These are phyloP conservation scores for Pseudocercospora fijiensis DNA, from an alignment of 2,329 filamentous ascomycete genomes.

Conservation along the genomic window DNA sequence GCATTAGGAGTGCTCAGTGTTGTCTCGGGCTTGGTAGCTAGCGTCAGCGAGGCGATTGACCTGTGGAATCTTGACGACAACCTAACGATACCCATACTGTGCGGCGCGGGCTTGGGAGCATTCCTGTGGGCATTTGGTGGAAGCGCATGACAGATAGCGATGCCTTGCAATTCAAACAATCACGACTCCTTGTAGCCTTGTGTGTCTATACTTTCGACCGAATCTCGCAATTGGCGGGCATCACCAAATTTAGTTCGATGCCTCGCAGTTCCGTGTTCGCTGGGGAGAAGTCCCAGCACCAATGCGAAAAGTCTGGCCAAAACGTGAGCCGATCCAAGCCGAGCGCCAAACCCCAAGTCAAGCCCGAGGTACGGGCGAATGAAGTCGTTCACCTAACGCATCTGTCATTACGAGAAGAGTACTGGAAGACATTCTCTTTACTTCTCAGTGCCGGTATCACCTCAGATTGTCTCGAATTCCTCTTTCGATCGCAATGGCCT, in stretches of 20 bases:
- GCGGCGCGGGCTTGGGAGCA: conserved; percentile 82
- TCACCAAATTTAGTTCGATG: too few species aligned
- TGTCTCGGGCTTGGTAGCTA: conserved; percentile 84
- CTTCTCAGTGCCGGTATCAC: background rate
- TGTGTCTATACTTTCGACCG: background rate
- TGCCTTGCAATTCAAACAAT: conserved; percentile 7
- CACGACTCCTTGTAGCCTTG: background rate
- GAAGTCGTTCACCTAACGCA: background rate
- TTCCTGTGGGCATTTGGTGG: conserved; percentile 79
- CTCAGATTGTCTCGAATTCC: background rate
- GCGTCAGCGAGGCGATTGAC: conserved; percentile 85
- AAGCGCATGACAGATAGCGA: conserved; percentile 13
- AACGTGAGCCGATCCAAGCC: background rate
- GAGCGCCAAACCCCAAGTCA: background rate
- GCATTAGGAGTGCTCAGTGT: conserved; percentile 80
- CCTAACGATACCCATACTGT: conserved; percentile 89
- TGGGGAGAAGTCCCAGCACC: background rate
- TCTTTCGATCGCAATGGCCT: conserved; percentile 29
- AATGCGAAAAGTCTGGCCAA: background rate
- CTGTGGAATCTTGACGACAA: conserved; percentile 96
- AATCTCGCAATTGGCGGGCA: too few species aligned
- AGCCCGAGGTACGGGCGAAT: conserved; percentile 1
- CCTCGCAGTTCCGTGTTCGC: background rate
- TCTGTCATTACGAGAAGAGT: background rate
- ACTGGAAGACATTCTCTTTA: background rate